Evolutionary conservation across 306 rosid species (phyloP), one percentile per base, ranked within the genome.

Genomic region (Hippophae gyantsensis): DNA sequence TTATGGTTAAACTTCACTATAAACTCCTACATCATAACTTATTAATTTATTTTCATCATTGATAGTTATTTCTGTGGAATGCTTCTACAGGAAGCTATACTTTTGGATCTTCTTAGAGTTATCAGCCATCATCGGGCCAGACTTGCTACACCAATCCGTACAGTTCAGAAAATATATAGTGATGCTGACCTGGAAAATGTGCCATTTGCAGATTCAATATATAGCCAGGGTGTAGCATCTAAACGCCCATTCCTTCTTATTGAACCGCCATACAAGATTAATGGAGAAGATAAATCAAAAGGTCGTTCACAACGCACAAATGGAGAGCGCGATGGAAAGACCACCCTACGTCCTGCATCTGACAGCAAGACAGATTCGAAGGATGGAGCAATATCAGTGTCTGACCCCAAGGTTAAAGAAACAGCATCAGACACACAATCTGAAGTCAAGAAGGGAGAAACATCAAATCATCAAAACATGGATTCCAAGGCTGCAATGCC

Each of bases 121-220:
- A 79, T 90, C 53, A 82, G 95, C 62, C 96, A 90, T 83, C 96
- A 90, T 70, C 79, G 90, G 41, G 98, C 98, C 48, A 76, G 98
- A 38, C 98, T 90, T 62, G 98, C 98, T 18, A 90, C 98, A 44
- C 98, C 98, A n/a, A 75, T 87, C 62, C 98, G 98, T 60, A 87
- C 95, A 49, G 68, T 87, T 76, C 92, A 81, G 82, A 90, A 82
- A 72, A 72, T 71, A 69, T 85, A 83, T 60, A 65, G 75, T 13
- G 95, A 83, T 52, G 66, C 85, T 9, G 97, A 90, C 65, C 71
- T 83, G 71, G 96, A 87, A 3, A 85, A 69, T 59, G 59, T 83
- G 40, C 94, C 96, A 45, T 85, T 66, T 49, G 78, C 87, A 57
- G 97, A 87, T 60, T 69, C 98, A 57, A 52, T 75, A 58, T 75